Evolutionary conservation across 495 filamentous ascomycete genomes (phyloP), one percentile per base, ranked within the genome.

Genomic region (Penicillium psychrofluorescens): DNA sequence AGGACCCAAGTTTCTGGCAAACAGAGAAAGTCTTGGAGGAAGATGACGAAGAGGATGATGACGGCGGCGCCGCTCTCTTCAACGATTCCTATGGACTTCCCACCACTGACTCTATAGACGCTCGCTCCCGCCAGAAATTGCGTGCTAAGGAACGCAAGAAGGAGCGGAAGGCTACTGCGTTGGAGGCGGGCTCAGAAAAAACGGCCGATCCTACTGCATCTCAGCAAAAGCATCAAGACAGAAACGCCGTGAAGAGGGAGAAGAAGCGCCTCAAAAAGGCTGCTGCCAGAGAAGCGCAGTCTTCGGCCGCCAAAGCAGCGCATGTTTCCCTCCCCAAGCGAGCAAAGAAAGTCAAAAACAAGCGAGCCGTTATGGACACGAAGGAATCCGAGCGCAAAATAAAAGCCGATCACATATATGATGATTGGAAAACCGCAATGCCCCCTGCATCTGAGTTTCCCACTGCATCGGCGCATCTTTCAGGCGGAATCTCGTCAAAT

Each of bases 81-180:
- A 9, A 29, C 6, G n/a, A 32, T 27, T 15, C 29, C 31, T 15
- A 30, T 36, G 11, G 40, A 29, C 38, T n/a, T 15, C 15, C 28
- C 30, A 8, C n/a, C 42, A 41, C 30, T 30, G 2, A 9, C 22
- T 12, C 41, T 27, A 12, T 30, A 4, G 32, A 34, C 33, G 37
- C 35, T 29, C 29, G 13, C 28, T n/a, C 43, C 44, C 5, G 31
- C 30, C 39, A 47, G 38, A 46, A 49, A 39, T 22, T 48, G 29
- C 32, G 49, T 15, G 41, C 53, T 41, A 14, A 54, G 38, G 40
- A 43, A 35, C 49, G 51, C 38, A 59, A 58, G 41, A 45, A 43
- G 38, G 51, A 58, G 41, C 53, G 41, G 40, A 58, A 55, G 36
- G 35, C 35, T 9, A 46, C 33, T 0, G 29, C 39, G 35, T 29